A percentile compares a stretch with the other conserved stretches of the same genome.
These are phyloP conservation scores for Cryphonectria carpinicola DNA, from an alignment of 2,329 filamentous ascomycete genomes.

Conservation along the genomic window DNA sequence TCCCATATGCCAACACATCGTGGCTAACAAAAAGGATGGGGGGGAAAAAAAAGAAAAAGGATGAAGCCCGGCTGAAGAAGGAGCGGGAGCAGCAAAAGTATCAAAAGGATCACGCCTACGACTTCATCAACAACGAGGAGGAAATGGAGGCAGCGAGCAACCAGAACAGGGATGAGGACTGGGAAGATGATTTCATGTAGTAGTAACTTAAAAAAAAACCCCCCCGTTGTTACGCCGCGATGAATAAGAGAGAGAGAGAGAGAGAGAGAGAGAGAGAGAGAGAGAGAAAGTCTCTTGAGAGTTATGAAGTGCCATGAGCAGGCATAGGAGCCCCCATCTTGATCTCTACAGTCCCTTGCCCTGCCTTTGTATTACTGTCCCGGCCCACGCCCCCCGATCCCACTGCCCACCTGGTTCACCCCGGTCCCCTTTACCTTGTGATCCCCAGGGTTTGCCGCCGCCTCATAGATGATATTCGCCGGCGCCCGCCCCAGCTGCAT, in stretches of 20 bases:
- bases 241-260: too few species aligned
- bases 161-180: slow-evolving; percentile 76
- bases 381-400: slow-evolving; percentile 51
- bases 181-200: slow-evolving; percentile 94
- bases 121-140: slow-evolving; percentile 86
- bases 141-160: slow-evolving; percentile 80
- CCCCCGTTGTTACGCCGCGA: background rate
- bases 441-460: slow-evolving; percentile 87
- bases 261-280: too few species aligned
- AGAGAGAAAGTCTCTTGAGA: too few species aligned
- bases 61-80: slow-evolving; percentile 72
- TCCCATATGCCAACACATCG: slow-evolving; percentile 22
- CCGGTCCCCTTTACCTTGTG: slow-evolving; percentile 69
- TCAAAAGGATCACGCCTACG: slow-evolving; percentile 97
- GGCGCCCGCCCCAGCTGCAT: slow-evolving; percentile 85
- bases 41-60: slow-evolving; percentile 85
- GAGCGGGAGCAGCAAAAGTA: slow-evolving; percentile 89
- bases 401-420: slow-evolving; percentile 59
- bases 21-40: slow-evolving; percentile 68
- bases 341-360: too few species aligned
- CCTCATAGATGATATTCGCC: slow-evolving; percentile 87
- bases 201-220: too few species aligned
- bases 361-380: slow-evolving; percentile 34
- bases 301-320: background rate
- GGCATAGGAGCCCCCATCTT: background rate